Evolutionary conservation across 1,284 basidiomycete genomes (phyloP).

Genomic region (Phaffia rhodozyma): DNA sequence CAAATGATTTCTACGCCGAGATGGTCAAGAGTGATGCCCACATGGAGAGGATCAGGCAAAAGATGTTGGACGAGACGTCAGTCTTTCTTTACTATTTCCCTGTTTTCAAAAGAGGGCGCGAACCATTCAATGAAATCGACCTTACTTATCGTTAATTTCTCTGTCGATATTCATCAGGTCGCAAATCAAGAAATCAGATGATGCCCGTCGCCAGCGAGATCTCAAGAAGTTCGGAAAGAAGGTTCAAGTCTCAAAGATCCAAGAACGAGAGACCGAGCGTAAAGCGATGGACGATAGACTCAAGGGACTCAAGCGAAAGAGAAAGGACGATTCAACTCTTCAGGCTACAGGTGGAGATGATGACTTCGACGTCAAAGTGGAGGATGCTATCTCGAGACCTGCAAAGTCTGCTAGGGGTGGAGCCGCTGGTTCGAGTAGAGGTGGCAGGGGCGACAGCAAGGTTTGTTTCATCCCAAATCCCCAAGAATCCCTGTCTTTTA

Average conservation of each 20-base stretch:
- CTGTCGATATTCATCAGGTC: conserved; percentile 38
- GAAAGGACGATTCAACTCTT: conserved; percentile 63
- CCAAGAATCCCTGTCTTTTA: too few relatives aligned
- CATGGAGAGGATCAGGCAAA: conserved; percentile 92
- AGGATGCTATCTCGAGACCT: conserved; percentile 66
- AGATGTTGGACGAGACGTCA: conserved; percentile 66
- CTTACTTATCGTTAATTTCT: not conserved
- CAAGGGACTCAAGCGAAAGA: conserved; percentile 76
- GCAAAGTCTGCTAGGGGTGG: conserved; percentile 44
- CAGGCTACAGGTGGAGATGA: conserved; percentile 47
- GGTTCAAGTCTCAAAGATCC: conserved; percentile 75
- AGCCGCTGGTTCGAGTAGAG: conserved; percentile 34
- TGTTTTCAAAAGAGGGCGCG: not conserved
- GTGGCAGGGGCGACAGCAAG: conserved; percentile 28
- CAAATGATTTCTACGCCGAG: conserved; percentile 91
- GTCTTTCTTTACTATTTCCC: conserved; percentile 13
- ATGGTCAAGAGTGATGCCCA: conserved; percentile 98
- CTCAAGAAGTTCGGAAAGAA: conserved; percentile 98
- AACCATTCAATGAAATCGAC: too few relatives aligned
- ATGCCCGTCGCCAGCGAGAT: conserved; percentile 81
- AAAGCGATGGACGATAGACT: conserved; percentile 76
- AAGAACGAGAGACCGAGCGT: conserved; percentile 60
- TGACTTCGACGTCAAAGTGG: conserved; percentile 67
- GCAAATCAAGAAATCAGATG: conserved; percentile 80
- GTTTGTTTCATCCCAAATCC: conserved; percentile 21